phyloP scores from a whole-genome alignment of 2,329 filamentous ascomycete genomes.

The Nannizzia gypsea region DNA sequence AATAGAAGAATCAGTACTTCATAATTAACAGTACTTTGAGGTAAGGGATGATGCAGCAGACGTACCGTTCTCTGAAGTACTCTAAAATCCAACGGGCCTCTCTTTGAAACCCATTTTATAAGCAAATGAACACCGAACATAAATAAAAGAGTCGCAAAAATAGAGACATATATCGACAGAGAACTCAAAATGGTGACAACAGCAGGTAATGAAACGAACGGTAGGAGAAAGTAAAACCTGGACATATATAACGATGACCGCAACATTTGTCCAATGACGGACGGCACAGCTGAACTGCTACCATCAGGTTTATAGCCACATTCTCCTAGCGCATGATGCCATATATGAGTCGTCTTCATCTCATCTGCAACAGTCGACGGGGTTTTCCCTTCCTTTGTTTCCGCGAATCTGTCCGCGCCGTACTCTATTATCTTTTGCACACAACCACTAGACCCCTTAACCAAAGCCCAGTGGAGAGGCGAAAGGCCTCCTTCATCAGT shows the following conservation, averaged over 20 bases:
- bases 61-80: constrained; percentile 77
- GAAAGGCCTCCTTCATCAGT: constrained; percentile 88
- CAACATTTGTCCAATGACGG: constrained; percentile 62
- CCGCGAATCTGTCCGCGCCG: constrained; percentile 82
- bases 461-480: constrained; percentile 88
- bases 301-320: constrained; percentile 74
- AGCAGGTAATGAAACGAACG: constrained; percentile 62
- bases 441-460: constrained; percentile 80
- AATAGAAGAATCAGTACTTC: constrained; percentile 13
- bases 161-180: constrained; percentile 59
- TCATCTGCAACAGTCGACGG: constrained; percentile 75
- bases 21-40: background rate
- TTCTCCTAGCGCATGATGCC: constrained; percentile 71
- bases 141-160: constrained; percentile 58
- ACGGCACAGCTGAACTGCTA: constrained; percentile 55
- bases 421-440: constrained; percentile 93
- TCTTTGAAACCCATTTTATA: constrained; percentile 65
- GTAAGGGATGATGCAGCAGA: constrained; percentile 12
- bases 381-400: constrained; percentile 82
- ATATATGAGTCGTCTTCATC: constrained; percentile 73
- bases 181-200: constrained; percentile 61
- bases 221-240: constrained; percentile 82
- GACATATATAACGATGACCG: constrained; percentile 67
- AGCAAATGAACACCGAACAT: constrained; percentile 61
- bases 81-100: constrained; percentile 78